These are phyloP conservation scores for Naganishia sp. DNA, from an alignment of 1,284 basidiomycete species.

Conservation along the genomic window DNA sequence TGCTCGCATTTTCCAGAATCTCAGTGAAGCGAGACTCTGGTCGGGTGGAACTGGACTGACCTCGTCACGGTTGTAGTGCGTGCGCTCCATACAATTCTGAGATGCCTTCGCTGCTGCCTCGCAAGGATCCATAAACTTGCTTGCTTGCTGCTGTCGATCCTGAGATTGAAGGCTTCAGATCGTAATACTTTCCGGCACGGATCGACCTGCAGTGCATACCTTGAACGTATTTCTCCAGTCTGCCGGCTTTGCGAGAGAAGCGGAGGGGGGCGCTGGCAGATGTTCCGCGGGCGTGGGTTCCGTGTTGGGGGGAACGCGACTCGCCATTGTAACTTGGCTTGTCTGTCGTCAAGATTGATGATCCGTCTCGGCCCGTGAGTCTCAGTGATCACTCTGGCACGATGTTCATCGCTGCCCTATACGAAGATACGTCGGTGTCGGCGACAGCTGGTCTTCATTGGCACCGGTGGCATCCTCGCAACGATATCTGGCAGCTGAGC, in stretches of 20 bases:
- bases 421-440: too few relatives aligned
- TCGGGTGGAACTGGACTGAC: conserved; percentile 36
- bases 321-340: conserved; percentile 39
- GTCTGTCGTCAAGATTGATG: too few relatives aligned
- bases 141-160: conserved; percentile 28
- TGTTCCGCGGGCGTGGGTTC: conserved; percentile 41
- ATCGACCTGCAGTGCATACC: conserved; percentile 35
- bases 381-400: too few relatives aligned
- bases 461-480: too few relatives aligned
- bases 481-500: not conserved
- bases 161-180: not conserved
- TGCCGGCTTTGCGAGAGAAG: conserved; percentile 46
- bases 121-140: conserved; percentile 51
- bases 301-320: conserved; percentile 50
- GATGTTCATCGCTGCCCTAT: too few relatives aligned
- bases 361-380: too few relatives aligned
- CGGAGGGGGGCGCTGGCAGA: conserved; percentile 42
- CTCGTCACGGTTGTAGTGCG: conserved; percentile 53
- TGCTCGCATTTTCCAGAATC: conserved; percentile 26
- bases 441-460: too few relatives aligned
- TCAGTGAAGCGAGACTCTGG: not conserved
- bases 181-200: not conserved
- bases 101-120: conserved; percentile 50
- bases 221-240: conserved; percentile 50
- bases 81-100: conserved; percentile 50